These are phyloP conservation scores for Aureobasidium mangrovei DNA, from an alignment of 2,329 filamentous ascomycete species.

Conservation along the genomic window DNA sequence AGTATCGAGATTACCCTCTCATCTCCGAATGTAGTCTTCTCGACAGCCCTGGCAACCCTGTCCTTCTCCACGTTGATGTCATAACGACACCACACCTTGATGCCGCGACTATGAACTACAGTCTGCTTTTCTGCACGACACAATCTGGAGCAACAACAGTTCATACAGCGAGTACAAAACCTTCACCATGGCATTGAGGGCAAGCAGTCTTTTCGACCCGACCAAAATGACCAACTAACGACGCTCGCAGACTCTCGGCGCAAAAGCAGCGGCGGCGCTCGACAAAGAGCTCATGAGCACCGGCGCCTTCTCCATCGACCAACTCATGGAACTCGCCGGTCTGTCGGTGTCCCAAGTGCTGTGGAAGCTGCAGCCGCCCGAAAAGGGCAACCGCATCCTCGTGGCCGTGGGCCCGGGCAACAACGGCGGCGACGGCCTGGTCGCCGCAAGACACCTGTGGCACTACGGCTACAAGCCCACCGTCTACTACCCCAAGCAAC, in stretches of 20 bases:
- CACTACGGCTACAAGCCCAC: constrained; percentile 87
- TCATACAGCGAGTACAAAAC: too few species aligned
- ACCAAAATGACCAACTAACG: too few species aligned
- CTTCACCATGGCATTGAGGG: too few species aligned
- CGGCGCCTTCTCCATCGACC: constrained; percentile 83
- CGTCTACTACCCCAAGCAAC: constrained; percentile 87
- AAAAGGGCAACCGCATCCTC: constrained; percentile 62
- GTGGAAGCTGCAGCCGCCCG: constrained; percentile 71
- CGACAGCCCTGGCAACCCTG: too few species aligned
- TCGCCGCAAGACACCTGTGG: constrained; percentile 82
- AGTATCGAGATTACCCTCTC: too few species aligned
- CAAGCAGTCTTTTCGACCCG: too few species aligned
- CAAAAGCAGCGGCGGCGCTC: constrained; percentile 73
- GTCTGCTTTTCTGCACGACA: too few species aligned
- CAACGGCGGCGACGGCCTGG: constrained; percentile 81
- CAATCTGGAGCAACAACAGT: too few species aligned
- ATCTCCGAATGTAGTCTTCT: too few species aligned
- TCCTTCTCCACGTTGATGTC: too few species aligned
- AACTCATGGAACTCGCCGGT: constrained; percentile 94
- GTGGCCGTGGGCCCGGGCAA: constrained; percentile 84
- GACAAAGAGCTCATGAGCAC: constrained; percentile 92
- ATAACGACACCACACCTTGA: too few species aligned
- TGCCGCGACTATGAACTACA: too few species aligned
- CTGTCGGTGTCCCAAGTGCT: constrained; percentile 89
- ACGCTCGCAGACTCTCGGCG: constrained; percentile 1